Conservation (phyloP, 2,329 filamentous ascomycete genomes). For the Dactylonectria estremocensis region DNA sequence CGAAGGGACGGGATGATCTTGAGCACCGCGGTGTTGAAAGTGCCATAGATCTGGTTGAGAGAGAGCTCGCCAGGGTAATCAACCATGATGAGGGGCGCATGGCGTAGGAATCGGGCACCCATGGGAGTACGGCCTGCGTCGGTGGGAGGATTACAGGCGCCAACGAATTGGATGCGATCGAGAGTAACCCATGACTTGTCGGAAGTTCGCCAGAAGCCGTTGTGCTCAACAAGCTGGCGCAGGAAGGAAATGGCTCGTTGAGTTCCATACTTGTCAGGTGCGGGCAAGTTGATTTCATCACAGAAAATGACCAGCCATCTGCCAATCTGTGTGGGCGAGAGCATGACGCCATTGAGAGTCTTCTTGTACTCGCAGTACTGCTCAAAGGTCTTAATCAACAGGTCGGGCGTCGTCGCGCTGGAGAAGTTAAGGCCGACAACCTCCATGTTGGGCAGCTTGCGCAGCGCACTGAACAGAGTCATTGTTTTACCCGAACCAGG, state of each 20-base stretch:
- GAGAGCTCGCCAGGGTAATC: conserved; percentile 98
- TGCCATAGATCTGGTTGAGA: conserved; percentile 97
- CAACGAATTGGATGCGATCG: conserved; percentile 98
- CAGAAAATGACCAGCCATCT: conserved; percentile 99
- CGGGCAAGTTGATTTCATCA: conserved; percentile 98
- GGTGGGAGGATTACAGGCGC: conserved; percentile 97
- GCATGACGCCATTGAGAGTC: conserved; percentile 94
- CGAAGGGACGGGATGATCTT: conserved; percentile 97
- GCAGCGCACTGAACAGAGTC: conserved; percentile 97
- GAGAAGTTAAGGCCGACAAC: conserved; percentile 99
- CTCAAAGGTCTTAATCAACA: conserved; percentile 99
- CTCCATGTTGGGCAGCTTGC: conserved; percentile 98
- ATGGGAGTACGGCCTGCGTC: conserved; percentile 97
- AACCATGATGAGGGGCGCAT: conserved; percentile 99
- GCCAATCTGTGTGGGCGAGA: conserved; percentile 96
- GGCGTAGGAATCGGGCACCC: conserved; percentile 92
- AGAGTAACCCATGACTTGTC: conserved; percentile 99
- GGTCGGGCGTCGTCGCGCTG: conserved; percentile 96
- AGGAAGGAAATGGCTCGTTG: conserved; percentile 98
- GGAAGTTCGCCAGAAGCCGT: conserved; percentile 98
- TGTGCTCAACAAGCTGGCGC: conserved; percentile 97
- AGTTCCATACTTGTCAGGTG: conserved; percentile 97
- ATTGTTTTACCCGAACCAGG: conserved; percentile 99
- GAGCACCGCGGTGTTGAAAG: conserved; percentile 95
- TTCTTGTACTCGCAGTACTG: conserved; percentile 99